Evolutionary conservation across 768 basidiomycete genomes (phyloP).

Genomic region (Termitomyces sp.): DNA sequence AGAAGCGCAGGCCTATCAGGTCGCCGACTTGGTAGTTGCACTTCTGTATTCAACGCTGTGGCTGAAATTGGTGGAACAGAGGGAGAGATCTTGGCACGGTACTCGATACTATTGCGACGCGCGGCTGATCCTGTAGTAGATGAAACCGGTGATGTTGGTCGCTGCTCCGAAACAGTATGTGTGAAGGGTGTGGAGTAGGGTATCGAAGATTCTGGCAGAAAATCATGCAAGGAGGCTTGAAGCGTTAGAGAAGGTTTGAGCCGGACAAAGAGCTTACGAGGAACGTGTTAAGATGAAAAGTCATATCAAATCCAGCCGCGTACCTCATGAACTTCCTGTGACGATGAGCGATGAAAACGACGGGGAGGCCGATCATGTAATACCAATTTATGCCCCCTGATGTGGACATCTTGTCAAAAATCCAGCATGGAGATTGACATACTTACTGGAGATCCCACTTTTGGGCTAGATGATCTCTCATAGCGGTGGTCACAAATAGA

Average conservation of each 20-base stretch:
- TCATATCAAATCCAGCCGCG: constrained; percentile 4
- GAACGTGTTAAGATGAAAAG: not conserved
- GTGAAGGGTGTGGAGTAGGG: constrained; percentile 67
- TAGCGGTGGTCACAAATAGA: constrained; percentile 87
- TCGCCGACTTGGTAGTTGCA: constrained; percentile 44
- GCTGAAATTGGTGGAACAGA: constrained; percentile 20
- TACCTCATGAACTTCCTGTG: constrained; percentile 76
- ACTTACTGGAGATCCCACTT: constrained; percentile 78
- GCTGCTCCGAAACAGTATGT: constrained; percentile 25
- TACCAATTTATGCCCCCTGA: constrained; percentile 72
- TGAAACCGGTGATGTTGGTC: constrained; percentile 10
- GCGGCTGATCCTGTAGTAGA: constrained; percentile 7
- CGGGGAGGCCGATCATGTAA: constrained; percentile 88
- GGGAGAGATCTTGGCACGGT: constrained; percentile 7
- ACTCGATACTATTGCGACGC: constrained; percentile 10
- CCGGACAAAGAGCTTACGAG: constrained; percentile 43
- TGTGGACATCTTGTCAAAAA: not conserved
- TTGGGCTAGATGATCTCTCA: constrained; percentile 63
- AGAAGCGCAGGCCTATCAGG: constrained; percentile 78
- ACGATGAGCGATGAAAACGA: constrained; percentile 68
- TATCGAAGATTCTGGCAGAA: constrained; percentile 44
- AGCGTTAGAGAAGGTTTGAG: constrained; percentile 31
- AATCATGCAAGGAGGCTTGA: constrained; percentile 32
- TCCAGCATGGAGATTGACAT: not conserved
- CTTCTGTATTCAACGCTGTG: constrained; percentile 24